Evolutionary conservation across 208 protist genomes (phyloP).

Genomic region (Crithidia thermophila): DNA sequence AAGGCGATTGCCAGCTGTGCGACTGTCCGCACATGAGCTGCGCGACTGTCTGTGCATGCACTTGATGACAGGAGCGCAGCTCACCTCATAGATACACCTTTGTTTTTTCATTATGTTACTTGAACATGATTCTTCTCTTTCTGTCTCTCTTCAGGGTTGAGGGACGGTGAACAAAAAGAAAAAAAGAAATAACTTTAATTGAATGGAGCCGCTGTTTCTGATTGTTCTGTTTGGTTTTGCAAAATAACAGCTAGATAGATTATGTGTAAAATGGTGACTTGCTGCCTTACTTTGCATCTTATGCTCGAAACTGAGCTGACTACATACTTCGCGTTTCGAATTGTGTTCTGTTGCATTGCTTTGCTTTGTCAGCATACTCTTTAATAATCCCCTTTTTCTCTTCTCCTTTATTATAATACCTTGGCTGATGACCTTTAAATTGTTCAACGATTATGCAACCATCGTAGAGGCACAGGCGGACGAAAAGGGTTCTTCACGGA

Average conservation of each 20-base stretch:
- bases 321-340: not conserved
- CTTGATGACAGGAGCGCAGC: not conserved
- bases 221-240: slow-evolving; percentile 14
- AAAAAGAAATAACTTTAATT: no score
- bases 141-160: not conserved
- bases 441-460: no score
- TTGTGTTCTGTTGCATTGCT: no score
- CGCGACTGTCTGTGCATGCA: not conserved
- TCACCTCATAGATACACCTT: slow-evolving; percentile 22
- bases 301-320: no score
- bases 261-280: no score
- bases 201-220: no score
- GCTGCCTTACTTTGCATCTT: no score
- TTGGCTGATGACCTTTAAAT: not conserved
- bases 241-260: no score
- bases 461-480: not conserved
- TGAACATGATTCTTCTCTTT: slow-evolving; percentile 17
- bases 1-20: no score
- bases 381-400: slow-evolving; percentile 27
- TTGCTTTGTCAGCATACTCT: slow-evolving; percentile 15
- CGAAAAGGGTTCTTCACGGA: not conserved
- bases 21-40: not conserved
- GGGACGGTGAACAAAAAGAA: no score
- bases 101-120: slow-evolving; percentile 24
- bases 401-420: slow-evolving; percentile 11